A percentile compares a stretch with the other conserved stretches of the same genome.
Evolutionary conservation across 2,329 filamentous ascomycete species (phyloP).

Genomic region (Sphaerulina vaccinii): DNA sequence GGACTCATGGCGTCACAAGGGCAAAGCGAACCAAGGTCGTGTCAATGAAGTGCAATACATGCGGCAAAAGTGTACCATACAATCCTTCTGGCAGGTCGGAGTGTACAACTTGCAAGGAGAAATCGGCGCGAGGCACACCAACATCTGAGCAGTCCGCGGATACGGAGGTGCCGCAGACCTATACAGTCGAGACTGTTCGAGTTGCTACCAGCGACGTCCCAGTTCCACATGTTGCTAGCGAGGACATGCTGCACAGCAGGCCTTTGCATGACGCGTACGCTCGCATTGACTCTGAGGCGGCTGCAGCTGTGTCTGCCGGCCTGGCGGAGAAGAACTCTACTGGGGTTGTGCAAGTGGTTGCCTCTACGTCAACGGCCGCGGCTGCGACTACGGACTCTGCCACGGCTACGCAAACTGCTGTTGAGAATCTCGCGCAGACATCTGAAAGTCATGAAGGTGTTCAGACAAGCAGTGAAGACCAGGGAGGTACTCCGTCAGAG

Average conservation of each 20-base stretch:
- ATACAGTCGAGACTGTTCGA: not conserved
- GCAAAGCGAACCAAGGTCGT: not conserved
- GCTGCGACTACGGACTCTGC: too few relatives aligned
- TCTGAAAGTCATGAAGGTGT: too few relatives aligned
- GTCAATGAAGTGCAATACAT: slow-evolving; percentile 7
- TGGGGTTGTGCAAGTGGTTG: too few relatives aligned
- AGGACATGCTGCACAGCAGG: not conserved
- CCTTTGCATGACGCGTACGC: not conserved
- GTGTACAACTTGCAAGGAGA: slow-evolving; percentile 11
- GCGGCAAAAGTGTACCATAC: slow-evolving; percentile 10
- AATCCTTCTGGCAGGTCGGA: slow-evolving; percentile 8
- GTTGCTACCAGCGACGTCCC: too few relatives aligned
- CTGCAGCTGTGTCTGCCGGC: too few relatives aligned
- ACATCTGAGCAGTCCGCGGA: not conserved
- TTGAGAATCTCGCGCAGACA: too few relatives aligned
- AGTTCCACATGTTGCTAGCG: not conserved
- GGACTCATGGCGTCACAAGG: not conserved
- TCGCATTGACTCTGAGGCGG: too few relatives aligned
- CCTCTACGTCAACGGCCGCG: too few relatives aligned
- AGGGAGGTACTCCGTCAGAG: too few relatives aligned
- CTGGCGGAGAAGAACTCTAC: too few relatives aligned
- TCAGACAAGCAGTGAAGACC: too few relatives aligned
- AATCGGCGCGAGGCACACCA: not conserved
- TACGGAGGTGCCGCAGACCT: not conserved
- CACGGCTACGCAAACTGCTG: too few relatives aligned